Conservation (phyloP, 1,284 basidiomycete species). For the Cryptococcus sp. region DNA sequence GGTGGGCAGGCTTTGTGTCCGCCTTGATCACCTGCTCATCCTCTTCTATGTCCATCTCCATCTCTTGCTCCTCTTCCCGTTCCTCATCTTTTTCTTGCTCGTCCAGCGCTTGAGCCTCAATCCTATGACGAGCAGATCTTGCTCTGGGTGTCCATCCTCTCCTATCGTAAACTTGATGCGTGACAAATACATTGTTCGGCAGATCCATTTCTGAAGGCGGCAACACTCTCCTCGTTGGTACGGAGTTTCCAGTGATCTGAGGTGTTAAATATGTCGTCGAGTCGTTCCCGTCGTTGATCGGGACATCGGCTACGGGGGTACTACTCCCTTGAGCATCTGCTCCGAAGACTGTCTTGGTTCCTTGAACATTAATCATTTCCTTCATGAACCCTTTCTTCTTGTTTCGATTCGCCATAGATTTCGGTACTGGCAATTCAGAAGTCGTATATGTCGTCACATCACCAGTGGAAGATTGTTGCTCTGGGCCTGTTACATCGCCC, state of each 20-base stretch:
- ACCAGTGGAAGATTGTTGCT: background rate
- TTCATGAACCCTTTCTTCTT: constrained; percentile 44
- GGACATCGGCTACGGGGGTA: background rate
- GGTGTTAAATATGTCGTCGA: no score
- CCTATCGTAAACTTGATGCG: constrained; percentile 20
- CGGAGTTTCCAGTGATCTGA: constrained; percentile 1
- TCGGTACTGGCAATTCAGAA: constrained; percentile 15
- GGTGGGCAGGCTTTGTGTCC: constrained; percentile 1
- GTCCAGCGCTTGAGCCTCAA: no score
- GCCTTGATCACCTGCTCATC: constrained; percentile 1
- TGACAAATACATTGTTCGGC: constrained; percentile 40
- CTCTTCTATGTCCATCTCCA: background rate
- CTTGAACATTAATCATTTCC: constrained; percentile 30
- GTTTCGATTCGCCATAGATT: constrained; percentile 37
- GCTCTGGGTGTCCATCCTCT: background rate
- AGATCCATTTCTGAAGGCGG: constrained; percentile 29
- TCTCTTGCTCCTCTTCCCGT: background rate
- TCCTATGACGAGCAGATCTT: no score
- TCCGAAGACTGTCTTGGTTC: constrained; percentile 33
- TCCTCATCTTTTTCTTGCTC: background rate
- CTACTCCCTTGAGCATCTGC: background rate
- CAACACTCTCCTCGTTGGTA: constrained; percentile 7
- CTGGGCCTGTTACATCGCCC: no score
- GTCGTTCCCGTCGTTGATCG: no score
- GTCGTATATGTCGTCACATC: constrained; percentile 1